Conservation (phyloP, 345 rosid species). For the Lumnitzera littorea region DNA sequence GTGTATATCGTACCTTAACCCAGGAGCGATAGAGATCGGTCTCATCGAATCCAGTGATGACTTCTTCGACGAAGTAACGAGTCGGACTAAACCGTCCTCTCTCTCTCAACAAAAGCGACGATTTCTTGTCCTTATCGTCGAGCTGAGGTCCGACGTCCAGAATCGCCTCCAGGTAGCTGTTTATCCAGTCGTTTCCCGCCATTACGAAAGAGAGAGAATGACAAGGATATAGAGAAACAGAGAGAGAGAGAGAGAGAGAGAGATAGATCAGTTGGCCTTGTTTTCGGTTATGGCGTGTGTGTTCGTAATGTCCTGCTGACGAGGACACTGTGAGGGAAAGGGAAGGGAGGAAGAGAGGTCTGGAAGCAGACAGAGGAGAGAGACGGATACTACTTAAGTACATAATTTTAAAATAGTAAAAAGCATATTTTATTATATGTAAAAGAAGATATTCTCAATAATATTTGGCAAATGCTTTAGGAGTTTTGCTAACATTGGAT, state of each 20-base stretch:
- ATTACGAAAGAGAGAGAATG: constrained; percentile 16
- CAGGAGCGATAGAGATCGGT: constrained; percentile 96
- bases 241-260: not conserved
- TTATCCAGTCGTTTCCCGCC: constrained; percentile 99
- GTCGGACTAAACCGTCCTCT: constrained; percentile 96
- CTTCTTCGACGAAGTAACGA: constrained; percentile 96
- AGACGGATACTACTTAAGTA: no score
- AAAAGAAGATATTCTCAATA: no score
- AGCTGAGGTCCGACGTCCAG: constrained; percentile 93
- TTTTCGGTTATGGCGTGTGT: no score
- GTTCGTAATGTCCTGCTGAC: no score
- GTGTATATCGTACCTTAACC: constrained; percentile 36
- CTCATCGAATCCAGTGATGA: constrained; percentile 93
- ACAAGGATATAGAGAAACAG: not conserved
- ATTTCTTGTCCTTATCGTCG: constrained; percentile 70
- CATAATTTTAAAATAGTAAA: no score
- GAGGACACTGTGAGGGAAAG: no score
- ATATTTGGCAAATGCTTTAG: no score
- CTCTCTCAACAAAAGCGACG: constrained; percentile 84
- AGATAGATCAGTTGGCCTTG: no score
- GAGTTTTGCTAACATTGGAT: no score
- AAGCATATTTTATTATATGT: no score
- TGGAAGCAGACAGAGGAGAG: no score
- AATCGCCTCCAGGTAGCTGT: constrained; percentile 95
- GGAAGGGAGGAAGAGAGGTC: no score